Evolutionary conservation across 345 rosid genomes (phyloP).

Genomic region (Salix viminalis): DNA sequence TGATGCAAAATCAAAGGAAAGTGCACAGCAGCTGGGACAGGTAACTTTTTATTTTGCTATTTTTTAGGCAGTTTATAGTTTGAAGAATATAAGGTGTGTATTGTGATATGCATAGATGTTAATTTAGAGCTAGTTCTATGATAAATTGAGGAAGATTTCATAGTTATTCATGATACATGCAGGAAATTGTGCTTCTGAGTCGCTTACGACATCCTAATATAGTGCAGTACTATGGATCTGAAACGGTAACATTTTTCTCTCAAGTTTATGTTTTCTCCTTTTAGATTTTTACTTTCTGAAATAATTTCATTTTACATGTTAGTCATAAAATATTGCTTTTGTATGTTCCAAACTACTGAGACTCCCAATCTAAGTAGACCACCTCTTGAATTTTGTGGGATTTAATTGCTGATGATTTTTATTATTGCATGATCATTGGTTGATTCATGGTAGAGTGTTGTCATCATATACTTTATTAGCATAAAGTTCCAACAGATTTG

Average conservation of each 20-base stretch:
- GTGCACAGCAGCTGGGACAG: slow-evolving; percentile 68
- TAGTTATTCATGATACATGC: slow-evolving; percentile 5
- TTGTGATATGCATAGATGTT: background rate
- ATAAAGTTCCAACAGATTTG: background rate
- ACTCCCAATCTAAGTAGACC: background rate
- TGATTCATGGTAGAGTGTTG: background rate
- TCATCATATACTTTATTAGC: background rate
- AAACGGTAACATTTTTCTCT: slow-evolving; percentile 30
- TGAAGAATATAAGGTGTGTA: background rate
- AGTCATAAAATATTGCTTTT: background rate
- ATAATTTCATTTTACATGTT: background rate
- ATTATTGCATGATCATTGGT: background rate
- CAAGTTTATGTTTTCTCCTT: background rate
- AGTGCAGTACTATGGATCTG: slow-evolving; percentile 73
- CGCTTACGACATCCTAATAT: slow-evolving; percentile 67
- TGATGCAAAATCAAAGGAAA: slow-evolving; percentile 75
- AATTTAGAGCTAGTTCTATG: background rate
- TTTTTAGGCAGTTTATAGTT: background rate
- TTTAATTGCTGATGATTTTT: background rate
- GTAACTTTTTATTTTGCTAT: slow-evolving; percentile 29
- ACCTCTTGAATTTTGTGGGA: background rate
- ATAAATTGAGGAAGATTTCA: background rate
- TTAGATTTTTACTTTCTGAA: background rate
- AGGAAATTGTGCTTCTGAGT: slow-evolving; percentile 70
- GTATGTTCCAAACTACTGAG: background rate